Percentiles rank a stretch among this genome's conserved stretches.
phyloP scores from a whole-genome alignment of 2,329 filamentous ascomycete genomes.

The Claviceps arundinis region DNA sequence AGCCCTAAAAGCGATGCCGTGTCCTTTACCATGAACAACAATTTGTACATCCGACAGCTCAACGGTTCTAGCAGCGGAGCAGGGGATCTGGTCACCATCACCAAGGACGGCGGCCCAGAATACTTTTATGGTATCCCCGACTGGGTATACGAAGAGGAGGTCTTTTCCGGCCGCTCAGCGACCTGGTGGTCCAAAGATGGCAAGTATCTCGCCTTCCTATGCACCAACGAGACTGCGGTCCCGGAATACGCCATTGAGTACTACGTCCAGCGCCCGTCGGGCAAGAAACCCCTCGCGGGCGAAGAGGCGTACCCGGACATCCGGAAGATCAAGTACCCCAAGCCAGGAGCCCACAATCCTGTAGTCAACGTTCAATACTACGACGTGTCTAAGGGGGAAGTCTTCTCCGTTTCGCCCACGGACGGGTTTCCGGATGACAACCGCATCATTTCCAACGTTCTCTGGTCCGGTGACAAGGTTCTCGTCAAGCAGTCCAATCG shows the following conservation, averaged over 20 bases:
- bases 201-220: conserved; percentile 77
- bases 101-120: conserved; percentile 72
- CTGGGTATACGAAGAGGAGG: conserved; percentile 76
- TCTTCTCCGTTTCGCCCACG: conserved; percentile 66
- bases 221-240: conserved; percentile 85
- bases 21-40: conserved; percentile 84
- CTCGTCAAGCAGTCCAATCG: conserved; percentile 88
- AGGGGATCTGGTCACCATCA: conserved; percentile 55
- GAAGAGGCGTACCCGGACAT: conserved; percentile 86
- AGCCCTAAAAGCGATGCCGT: conserved; percentile 76
- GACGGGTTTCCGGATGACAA: conserved; percentile 70
- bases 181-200: conserved; percentile 95
- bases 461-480: conserved; percentile 79
- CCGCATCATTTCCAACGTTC: conserved; percentile 80
- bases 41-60: conserved; percentile 65
- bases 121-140: conserved; percentile 94
- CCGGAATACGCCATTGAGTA: conserved; percentile 90
- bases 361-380: conserved; percentile 81
- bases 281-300: conserved; percentile 48
- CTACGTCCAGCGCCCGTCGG: conserved; percentile 78
- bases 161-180: conserved; percentile 60
- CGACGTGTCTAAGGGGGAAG: conserved; percentile 62
- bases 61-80: conserved; percentile 21
- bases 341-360: conserved; percentile 87
- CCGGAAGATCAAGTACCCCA: conserved; percentile 90